Conservation (phyloP, 2,329 filamentous ascomycete genomes). For the Didymella keratinophila region DNA sequence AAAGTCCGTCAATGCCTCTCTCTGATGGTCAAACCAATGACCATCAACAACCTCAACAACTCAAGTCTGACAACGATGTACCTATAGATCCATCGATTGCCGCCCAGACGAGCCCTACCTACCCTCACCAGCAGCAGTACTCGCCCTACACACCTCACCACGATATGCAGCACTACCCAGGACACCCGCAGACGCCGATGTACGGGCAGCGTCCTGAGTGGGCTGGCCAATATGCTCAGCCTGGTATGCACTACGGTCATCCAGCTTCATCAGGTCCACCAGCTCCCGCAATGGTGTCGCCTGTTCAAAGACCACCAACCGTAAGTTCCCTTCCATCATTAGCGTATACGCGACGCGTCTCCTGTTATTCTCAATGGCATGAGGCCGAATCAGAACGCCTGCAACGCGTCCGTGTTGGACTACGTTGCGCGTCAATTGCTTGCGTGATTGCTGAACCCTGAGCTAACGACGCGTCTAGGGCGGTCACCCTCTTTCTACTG, state of each 20-base stretch:
- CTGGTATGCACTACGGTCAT: slow-evolving; percentile 57
- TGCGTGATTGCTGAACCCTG: not conserved
- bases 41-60: slow-evolving; percentile 70
- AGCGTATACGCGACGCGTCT: slow-evolving; percentile 4
- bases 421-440: not conserved
- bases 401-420: not conserved
- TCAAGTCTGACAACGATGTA: slow-evolving; percentile 95
- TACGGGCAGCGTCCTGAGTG: slow-evolving; percentile 76
- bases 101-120: slow-evolving; percentile 89
- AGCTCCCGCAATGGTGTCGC: slow-evolving; percentile 65
- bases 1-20: slow-evolving; percentile 95
- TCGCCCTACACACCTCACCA: slow-evolving; percentile 85
- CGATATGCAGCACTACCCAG: slow-evolving; percentile 82
- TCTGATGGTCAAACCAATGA: slow-evolving; percentile 77
- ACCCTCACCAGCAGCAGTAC: slow-evolving; percentile 80
- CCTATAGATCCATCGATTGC: slow-evolving; percentile 99
- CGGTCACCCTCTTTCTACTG: slow-evolving; percentile 70
- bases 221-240: slow-evolving; percentile 64
- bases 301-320: slow-evolving; percentile 67
- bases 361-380: not conserved
- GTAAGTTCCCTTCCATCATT: slow-evolving; percentile 56
- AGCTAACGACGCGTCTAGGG: slow-evolving; percentile 47
- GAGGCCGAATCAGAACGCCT: not conserved
- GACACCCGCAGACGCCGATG: slow-evolving; percentile 66
- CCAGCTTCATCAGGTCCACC: slow-evolving; percentile 66